Evolutionary conservation across 2,329 filamentous ascomycete species (phyloP).

Genomic region (Podosphaera xanthii): DNA sequence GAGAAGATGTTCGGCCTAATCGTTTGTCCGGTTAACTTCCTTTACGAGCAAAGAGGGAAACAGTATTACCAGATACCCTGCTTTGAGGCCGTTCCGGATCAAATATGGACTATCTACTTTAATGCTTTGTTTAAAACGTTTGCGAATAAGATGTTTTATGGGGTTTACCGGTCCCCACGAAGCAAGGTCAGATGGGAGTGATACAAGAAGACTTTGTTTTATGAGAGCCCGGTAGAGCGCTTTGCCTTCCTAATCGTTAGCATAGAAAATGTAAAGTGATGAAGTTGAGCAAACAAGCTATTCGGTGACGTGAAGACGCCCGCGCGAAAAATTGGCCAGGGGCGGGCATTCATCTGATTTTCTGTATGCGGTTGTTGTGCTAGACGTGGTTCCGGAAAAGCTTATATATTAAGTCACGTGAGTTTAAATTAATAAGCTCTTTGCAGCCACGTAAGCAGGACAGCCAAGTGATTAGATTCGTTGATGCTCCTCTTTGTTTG

Average conservation of each 20-base stretch:
- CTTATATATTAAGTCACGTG: too few relatives aligned
- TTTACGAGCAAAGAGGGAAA: not conserved
- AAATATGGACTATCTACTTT: constrained; percentile 34
- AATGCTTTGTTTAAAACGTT: constrained; percentile 37
- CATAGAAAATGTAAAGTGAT: not conserved
- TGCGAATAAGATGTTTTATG: constrained; percentile 33
- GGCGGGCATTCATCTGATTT: constrained; percentile 21
- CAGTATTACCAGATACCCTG: constrained; percentile 39
- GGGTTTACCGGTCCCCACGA: constrained; percentile 18
- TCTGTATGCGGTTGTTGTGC: too few relatives aligned
- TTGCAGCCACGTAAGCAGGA: too few relatives aligned
- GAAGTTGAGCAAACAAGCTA: constrained; percentile 21
- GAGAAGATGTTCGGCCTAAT: constrained; percentile 13
- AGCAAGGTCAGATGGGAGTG: constrained; percentile 26
- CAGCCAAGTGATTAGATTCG: too few relatives aligned
- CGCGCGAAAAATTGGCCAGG: constrained; percentile 22
- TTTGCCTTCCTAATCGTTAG: constrained; percentile 25
- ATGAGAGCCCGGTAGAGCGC: constrained; percentile 53
- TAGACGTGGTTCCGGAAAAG: too few relatives aligned
- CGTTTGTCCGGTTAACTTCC: not conserved
- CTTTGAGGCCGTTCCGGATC: constrained; percentile 35
- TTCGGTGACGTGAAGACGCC: constrained; percentile 25
- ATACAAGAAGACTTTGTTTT: constrained; percentile 28
- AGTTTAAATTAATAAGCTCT: too few relatives aligned
- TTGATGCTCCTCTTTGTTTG: too few relatives aligned